phyloP scores from a whole-genome alignment of 176 grass and related monocot genomes.

The Urochloa ruziziensis region DNA sequence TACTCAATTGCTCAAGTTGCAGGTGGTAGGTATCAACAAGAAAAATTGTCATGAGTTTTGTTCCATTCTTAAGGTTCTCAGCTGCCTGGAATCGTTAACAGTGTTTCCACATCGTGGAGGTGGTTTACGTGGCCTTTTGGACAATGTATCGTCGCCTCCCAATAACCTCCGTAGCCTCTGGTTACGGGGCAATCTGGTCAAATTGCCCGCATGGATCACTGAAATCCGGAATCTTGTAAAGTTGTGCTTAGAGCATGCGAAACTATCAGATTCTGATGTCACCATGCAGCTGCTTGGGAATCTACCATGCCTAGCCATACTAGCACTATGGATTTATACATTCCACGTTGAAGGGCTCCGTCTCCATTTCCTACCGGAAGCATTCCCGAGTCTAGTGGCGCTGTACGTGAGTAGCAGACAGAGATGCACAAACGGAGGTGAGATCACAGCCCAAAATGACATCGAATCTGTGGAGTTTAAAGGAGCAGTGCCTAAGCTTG shows the following conservation, averaged over 20 bases:
- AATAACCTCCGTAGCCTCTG: not conserved
- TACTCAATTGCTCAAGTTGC: not conserved
- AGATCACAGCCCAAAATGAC: too few species aligned
- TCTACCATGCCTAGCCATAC: not conserved
- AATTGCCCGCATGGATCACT: not conserved
- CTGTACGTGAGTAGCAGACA: too few species aligned
- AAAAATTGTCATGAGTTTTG: not conserved
- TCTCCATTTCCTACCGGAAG: not conserved
- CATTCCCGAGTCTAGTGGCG: too few species aligned
- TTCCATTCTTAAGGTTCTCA: not conserved
- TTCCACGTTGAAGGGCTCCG: not conserved
- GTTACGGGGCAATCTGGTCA: not conserved
- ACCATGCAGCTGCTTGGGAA: too few species aligned
- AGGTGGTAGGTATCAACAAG: not conserved
- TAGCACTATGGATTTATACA: fast-evolving
- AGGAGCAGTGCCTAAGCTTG: not conserved
- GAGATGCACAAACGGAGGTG: too few species aligned
- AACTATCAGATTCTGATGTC: too few species aligned
- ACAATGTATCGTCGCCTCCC: not conserved
- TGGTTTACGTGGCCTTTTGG: not conserved
- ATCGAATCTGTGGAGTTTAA: not conserved
- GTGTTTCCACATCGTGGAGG: not conserved
- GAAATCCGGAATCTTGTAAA: not conserved
- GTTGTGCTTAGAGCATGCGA: not conserved
- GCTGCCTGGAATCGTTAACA: not conserved